A percentile compares a stretch with the other conserved stretches of the same genome.
Evolutionary conservation across 2,329 filamentous ascomycete species (phyloP).

Genomic region (Hypoxylon sp.): DNA sequence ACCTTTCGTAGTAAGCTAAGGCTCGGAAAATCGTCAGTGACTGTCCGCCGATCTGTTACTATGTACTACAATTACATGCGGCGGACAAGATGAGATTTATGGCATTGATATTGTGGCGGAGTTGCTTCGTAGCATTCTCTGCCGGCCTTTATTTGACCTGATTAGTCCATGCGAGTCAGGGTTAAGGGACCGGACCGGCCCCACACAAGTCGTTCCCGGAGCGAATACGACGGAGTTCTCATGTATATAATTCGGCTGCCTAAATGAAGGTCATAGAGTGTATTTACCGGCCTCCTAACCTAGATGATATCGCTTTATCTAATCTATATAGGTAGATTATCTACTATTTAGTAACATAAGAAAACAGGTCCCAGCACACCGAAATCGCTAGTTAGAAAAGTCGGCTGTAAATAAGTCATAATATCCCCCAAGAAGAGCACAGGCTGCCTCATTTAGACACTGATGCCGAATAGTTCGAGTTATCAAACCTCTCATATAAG

Average conservation of each 20-base stretch:
- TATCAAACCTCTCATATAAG: not conserved
- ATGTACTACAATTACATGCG: not conserved
- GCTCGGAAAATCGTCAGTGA: not conserved
- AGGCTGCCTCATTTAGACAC: not conserved
- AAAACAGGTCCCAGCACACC: not conserved
- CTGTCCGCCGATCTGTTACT: not conserved
- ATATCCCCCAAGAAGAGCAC: not conserved
- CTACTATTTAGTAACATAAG: not conserved
- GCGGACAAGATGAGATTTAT: constrained; percentile 20
- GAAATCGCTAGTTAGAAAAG: not conserved
- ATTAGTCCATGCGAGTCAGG: constrained; percentile 25
- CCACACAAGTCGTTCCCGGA: constrained; percentile 1
- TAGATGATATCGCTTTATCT: not conserved
- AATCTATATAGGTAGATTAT: not conserved
- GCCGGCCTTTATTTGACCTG: not conserved
- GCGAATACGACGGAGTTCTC: constrained; percentile 1
- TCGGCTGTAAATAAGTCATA: not conserved
- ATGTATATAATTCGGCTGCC: not conserved
- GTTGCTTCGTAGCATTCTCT: constrained; percentile 1
- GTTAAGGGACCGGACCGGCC: constrained; percentile 4
- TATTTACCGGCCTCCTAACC: not conserved
- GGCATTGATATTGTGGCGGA: constrained; percentile 25
- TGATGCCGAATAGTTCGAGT: not conserved
- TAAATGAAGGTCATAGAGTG: not conserved
- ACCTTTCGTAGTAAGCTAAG: not conserved